Percentiles rank a stretch among this genome's conserved stretches.
Conservation (phyloP, 78 protist genomes). For the Guillardia theta region DNA sequence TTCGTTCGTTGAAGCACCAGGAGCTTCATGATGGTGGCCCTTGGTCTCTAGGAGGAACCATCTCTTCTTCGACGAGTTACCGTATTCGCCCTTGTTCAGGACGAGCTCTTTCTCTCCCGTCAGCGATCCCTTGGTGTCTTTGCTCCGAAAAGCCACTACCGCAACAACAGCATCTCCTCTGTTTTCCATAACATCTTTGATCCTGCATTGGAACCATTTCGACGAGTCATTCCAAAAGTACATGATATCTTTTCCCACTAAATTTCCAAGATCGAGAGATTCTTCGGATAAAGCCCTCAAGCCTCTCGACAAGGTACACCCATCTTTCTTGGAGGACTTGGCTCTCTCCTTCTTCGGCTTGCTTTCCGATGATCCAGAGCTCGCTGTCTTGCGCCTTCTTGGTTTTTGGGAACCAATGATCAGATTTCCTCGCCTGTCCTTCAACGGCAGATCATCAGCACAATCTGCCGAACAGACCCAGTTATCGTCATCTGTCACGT, state of each 20-base stretch:
- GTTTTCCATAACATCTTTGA: neutral
- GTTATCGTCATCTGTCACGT: neutral
- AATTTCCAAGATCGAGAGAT: neutral
- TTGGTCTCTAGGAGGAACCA: neutral
- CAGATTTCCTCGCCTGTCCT: neutral
- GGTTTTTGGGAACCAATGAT: neutral
- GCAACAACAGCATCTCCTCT: neutral
- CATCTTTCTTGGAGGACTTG: neutral
- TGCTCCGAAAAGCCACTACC: neutral
- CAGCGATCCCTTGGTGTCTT: neutral
- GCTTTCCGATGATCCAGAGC: neutral
- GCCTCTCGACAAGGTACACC: neutral
- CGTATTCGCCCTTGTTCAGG: neutral
- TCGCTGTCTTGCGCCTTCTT: neutral
- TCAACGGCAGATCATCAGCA: neutral
- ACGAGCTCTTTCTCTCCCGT: neutral
- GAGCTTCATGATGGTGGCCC: neutral
- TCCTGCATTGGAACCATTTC: neutral
- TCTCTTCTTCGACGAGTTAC: neutral
- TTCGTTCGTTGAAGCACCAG: neutral
- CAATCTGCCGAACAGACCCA: neutral
- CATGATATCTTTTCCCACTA: neutral
- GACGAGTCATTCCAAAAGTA: neutral
- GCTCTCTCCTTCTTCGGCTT: neutral
- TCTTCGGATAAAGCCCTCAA: neutral